These are phyloP conservation scores for Drechslera avenae DNA, from an alignment of 2,329 filamentous ascomycete species.

Conservation along the genomic window DNA sequence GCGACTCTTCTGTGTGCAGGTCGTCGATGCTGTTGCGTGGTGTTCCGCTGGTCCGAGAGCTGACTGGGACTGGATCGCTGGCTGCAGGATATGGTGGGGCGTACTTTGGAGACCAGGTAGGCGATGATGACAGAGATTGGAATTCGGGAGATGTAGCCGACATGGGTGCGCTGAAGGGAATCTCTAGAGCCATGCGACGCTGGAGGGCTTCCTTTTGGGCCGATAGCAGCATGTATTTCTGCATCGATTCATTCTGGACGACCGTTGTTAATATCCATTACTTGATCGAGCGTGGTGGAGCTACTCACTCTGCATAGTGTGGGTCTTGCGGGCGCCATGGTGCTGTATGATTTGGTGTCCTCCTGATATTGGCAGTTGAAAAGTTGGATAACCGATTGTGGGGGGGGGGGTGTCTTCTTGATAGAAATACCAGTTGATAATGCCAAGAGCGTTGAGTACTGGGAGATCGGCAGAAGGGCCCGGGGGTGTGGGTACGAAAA, in stretches of 20 bases:
- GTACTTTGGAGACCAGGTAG: constrained; percentile 31
- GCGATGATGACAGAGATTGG: constrained; percentile 44
- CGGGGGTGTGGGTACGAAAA: constrained; percentile 21
- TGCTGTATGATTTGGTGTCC: constrained; percentile 4
- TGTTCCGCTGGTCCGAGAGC: constrained; percentile 18
- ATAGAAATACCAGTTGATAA: constrained; percentile 14
- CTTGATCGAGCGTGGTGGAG: background rate
- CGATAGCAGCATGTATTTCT: constrained; percentile 49
- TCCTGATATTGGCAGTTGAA: constrained; percentile 1
- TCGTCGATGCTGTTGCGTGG: constrained; percentile 33
- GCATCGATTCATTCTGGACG: constrained; percentile 39
- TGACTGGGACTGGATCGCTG: constrained; percentile 32
- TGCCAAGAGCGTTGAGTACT: constrained; percentile 25
- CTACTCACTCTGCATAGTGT: constrained; percentile 30
- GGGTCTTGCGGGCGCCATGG: constrained; percentile 29
- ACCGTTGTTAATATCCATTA: constrained; percentile 16
- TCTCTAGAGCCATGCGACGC: constrained; percentile 46
- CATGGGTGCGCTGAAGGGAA: constrained; percentile 41
- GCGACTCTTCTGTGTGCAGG: constrained; percentile 49
- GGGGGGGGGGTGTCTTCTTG: constrained; percentile 22
- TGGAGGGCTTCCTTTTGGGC: constrained; percentile 50
- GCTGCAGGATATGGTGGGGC: constrained; percentile 29
- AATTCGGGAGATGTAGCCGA: constrained; percentile 44
- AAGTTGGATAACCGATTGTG: constrained; percentile 14
- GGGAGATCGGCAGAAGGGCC: constrained; percentile 16